phyloP scores from a whole-genome alignment of 2,329 filamentous ascomycete species.

The Arachnomyces sp. region DNA sequence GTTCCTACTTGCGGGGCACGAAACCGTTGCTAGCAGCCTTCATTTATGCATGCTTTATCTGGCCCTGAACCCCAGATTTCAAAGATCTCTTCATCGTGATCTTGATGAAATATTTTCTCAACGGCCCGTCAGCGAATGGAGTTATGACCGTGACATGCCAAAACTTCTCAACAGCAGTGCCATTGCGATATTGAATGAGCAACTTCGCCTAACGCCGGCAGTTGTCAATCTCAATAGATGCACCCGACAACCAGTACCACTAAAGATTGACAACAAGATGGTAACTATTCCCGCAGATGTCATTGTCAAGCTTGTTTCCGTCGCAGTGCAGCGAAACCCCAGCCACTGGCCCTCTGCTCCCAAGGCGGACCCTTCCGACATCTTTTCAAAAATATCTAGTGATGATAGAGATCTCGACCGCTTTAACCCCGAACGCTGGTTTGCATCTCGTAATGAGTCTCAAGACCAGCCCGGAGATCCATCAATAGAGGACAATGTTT shows the following conservation, averaged over 20 bases:
- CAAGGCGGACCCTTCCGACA: too few relatives aligned
- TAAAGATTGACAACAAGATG: conserved; percentile 64
- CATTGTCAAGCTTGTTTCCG: conserved; percentile 49
- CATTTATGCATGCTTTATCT: conserved; percentile 65
- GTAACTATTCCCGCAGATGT: conserved; percentile 51
- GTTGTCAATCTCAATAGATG: too few relatives aligned
- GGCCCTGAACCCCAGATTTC: conserved; percentile 56
- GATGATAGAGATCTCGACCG: conserved; percentile 53
- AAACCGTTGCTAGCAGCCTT: conserved; percentile 69
- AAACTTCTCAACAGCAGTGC: too few relatives aligned
- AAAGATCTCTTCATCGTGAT: conserved; percentile 61
- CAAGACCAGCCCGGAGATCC: conserved; percentile 6
- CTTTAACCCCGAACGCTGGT: conserved; percentile 68
- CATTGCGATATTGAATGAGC: too few relatives aligned
- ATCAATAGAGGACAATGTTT: too few relatives aligned
- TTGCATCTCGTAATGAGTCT: conserved; percentile 30
- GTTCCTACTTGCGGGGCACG: conserved; percentile 65
- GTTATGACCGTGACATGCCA: too few relatives aligned
- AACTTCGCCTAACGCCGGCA: conserved; percentile 64
- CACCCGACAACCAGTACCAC: too few relatives aligned
- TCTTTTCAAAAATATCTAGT: conserved; percentile 20
- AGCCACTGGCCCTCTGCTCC: conserved; percentile 57
- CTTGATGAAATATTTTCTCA: conserved; percentile 59
- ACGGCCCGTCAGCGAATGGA: too few relatives aligned
- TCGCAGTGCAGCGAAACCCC: conserved; percentile 59